Evolutionary conservation across 805 yeast genomes (phyloP).

Genomic region (Saccharomycopsis sp.): DNA sequence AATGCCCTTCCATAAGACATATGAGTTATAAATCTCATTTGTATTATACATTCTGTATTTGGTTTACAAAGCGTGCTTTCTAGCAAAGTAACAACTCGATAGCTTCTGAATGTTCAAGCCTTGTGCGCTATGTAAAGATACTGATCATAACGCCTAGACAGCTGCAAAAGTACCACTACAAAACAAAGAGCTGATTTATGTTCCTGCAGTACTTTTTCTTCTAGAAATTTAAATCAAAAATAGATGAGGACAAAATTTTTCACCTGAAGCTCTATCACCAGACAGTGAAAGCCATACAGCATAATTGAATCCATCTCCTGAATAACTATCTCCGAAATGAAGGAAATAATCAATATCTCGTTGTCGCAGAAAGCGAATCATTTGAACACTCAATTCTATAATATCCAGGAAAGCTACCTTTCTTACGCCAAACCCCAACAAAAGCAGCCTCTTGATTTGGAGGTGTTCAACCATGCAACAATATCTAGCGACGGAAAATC

Average conservation of each 20-base stretch:
- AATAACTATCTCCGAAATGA: slow-evolving; percentile 36
- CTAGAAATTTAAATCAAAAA: no score
- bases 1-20: no score
- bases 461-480: slow-evolving; percentile 41
- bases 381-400: slow-evolving; percentile 72
- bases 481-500: slow-evolving; percentile 34
- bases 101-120: no score
- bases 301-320: neutral
- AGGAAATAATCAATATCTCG: slow-evolving; percentile 67
- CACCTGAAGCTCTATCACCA: neutral
- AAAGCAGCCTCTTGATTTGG: slow-evolving; percentile 32
- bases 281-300: neutral
- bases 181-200: no score
- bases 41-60: no score
- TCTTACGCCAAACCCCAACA: slow-evolving; percentile 35
- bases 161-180: no score
- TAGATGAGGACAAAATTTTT: neutral
- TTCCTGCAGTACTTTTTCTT: neutral
- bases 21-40: no score
- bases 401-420: slow-evolving; percentile 65
- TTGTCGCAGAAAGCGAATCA: slow-evolving; percentile 71
- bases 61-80: no score
- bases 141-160: no score
- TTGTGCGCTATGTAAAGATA: no score
- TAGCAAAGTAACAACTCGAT: no score